Conservation (phyloP, 225 moss, liverwort and hornwort genomes). For the Pseudisothecium myosuroides region DNA sequence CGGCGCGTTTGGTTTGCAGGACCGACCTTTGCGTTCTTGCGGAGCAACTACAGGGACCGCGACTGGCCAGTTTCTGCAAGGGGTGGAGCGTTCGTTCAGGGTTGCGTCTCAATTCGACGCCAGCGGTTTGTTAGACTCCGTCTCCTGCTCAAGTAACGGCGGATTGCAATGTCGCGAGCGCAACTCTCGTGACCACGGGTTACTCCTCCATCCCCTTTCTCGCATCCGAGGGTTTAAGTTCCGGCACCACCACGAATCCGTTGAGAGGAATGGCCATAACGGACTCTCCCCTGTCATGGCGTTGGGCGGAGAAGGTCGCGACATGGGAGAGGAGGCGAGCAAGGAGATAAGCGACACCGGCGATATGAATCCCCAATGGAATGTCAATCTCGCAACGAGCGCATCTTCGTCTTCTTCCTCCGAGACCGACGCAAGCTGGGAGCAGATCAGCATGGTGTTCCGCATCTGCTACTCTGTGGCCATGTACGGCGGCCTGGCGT, state of each 20-base stretch:
- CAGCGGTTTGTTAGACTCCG: background rate
- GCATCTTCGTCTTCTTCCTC: background rate
- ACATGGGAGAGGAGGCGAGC: background rate
- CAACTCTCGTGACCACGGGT: background rate
- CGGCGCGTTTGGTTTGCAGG: slow-evolving; percentile 7
- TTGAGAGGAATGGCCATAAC: background rate
- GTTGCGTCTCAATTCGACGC: background rate
- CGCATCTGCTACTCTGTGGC: slow-evolving; percentile 79
- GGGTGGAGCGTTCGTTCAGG: background rate
- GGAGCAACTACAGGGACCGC: background rate
- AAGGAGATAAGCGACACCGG: slow-evolving; percentile 14
- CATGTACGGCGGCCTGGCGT: slow-evolving; percentile 63
- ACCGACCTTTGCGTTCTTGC: background rate
- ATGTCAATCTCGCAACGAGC: background rate
- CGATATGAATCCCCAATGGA: slow-evolving; percentile 30
- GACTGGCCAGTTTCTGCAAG: background rate
- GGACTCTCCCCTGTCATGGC: background rate
- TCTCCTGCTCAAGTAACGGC: background rate
- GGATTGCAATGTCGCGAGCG: slow-evolving; percentile 17
- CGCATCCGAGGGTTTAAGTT: background rate
- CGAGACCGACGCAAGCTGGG: slow-evolving; percentile 65
- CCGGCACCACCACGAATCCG: background rate
- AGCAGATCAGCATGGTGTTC: slow-evolving; percentile 75
- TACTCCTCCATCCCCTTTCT: background rate
- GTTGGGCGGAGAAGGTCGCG: background rate